Evolutionary conservation across 2,329 filamentous ascomycete genomes (phyloP), one percentile per base, ranked within the genome.

Genomic region (Fusarium pininemorale): DNA sequence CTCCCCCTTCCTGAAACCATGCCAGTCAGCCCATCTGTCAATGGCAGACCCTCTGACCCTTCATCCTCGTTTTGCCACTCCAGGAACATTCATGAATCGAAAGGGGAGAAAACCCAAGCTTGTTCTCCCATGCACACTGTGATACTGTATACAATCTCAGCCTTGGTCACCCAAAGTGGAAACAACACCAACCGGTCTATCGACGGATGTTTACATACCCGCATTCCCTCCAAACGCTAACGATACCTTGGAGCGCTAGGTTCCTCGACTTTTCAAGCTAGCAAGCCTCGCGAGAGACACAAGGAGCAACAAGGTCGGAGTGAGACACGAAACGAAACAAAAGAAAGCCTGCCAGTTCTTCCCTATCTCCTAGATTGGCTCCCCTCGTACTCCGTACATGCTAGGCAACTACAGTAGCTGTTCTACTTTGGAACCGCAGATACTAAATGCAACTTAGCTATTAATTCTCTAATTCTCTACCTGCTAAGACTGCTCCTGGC

Each of bases 201-300:
- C 44, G 39, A 72, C 61, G 63, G 56, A 74, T 60, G 58, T 51
- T 28, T 45, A 55, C 38, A 51, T 48, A 70, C 51, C 56, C 55
- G 64, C 72, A 74, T 74, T 74, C 71, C 63, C 47, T 74, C 28
- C 45, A 62, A 61, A 45, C 60, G 61, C 67, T 69, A 69, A 65
- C 54, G n/a, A 37, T 53, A 53, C 48, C 16, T 37, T 24, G 30
- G 16, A 20, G 22, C 50, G 48, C 48, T 51, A 20, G 30, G 30
- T 24, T 24, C 20, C 50, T 53, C 32, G 32, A 37, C 30, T 37
- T 58, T 51, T 66, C 42, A 51, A 51, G 54, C 71, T 73, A 73
- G 71, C 70, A 74, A 74, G 71, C 71, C 71, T 71, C 57, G 38
- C 39, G 30, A 59, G 55, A 15, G 45, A 59, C 24, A 68, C 41